Conservation (phyloP, 768 basidiomycete species). For the Tylopilus cervinicoccineus region DNA sequence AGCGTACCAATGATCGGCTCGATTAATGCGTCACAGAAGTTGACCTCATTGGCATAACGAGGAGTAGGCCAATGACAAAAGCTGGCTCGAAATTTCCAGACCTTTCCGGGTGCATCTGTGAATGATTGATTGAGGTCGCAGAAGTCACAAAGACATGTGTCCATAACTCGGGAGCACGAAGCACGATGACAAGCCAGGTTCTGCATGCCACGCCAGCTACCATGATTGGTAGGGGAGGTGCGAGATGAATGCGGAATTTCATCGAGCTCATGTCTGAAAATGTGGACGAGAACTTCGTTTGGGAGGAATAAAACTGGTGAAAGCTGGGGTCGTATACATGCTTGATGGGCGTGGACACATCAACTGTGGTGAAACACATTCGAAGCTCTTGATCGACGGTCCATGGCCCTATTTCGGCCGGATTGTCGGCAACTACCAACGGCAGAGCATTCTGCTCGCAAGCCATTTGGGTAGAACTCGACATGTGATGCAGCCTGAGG, state of each 20-base stretch:
- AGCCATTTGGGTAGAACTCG: slow-evolving; percentile 3
- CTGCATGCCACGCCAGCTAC: slow-evolving; percentile 14
- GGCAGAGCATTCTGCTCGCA: neutral
- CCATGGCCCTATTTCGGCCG: too few relatives aligned
- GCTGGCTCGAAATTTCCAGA: slow-evolving; percentile 6
- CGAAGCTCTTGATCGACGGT: neutral
- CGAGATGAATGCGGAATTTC: neutral
- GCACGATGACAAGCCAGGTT: slow-evolving; percentile 7
- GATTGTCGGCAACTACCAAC: too few relatives aligned
- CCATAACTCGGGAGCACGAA: slow-evolving; percentile 9
- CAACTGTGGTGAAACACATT: neutral
- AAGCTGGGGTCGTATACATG: slow-evolving; percentile 5
- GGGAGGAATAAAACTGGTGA: slow-evolving; percentile 19
- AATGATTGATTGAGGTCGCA: neutral
- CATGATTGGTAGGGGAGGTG: neutral
- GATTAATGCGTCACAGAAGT: slow-evolving; percentile 4
- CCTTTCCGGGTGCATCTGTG: slow-evolving; percentile 6
- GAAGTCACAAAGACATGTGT: slow-evolving; percentile 15
- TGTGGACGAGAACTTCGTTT: slow-evolving; percentile 15
- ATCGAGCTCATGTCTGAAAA: slow-evolving; percentile 9
- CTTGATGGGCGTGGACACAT: neutral
- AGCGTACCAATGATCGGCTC: neutral
- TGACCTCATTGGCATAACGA: neutral
- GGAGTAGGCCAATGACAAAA: slow-evolving; percentile 13
- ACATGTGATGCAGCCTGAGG: too few relatives aligned